These are phyloP conservation scores for Crepidotus variabilis DNA, from an alignment of 768 basidiomycete species.

Conservation along the genomic window DNA sequence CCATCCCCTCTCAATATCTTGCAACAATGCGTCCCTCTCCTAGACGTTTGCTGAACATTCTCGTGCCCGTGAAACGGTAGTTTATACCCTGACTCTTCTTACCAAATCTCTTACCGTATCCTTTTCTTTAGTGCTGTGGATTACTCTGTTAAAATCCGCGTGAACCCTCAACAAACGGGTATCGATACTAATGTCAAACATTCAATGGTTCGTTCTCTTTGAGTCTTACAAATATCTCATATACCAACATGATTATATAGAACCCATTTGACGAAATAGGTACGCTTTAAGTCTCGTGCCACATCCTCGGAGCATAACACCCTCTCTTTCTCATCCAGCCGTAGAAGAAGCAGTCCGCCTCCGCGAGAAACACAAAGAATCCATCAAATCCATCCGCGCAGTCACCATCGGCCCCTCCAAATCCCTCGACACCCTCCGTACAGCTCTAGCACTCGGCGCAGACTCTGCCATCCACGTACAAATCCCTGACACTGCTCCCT, in stretches of 20 bases:
- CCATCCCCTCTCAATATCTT: too few species aligned
- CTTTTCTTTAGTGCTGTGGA: slow-evolving; percentile 72
- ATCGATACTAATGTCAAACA: slow-evolving; percentile 98
- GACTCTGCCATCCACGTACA: slow-evolving; percentile 92
- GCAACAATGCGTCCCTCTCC: slow-evolving; percentile 77
- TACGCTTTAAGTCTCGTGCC: slow-evolving; percentile 25
- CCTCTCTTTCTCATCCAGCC: slow-evolving; percentile 33
- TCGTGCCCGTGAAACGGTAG: slow-evolving; percentile 92
- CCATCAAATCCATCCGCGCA: slow-evolving; percentile 83
- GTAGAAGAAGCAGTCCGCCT: slow-evolving; percentile 96
- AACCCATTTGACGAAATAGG: slow-evolving; percentile 99
- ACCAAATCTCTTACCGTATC: neutral
- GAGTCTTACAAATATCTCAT: neutral
- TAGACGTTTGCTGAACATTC: slow-evolving; percentile 74
- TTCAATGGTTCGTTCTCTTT: slow-evolving; percentile 73
- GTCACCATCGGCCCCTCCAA: slow-evolving; percentile 95
- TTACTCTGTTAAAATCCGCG: slow-evolving; percentile 98
- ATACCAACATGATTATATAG: slow-evolving; percentile 33
- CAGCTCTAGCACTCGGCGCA: slow-evolving; percentile 97
- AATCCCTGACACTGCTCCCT: slow-evolving; percentile 63
- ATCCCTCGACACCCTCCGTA: slow-evolving; percentile 84
- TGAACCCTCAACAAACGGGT: slow-evolving; percentile 92
- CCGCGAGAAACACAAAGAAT: slow-evolving; percentile 77
- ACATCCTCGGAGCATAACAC: neutral
- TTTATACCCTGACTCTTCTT: neutral